Evolutionary conservation across 2,329 filamentous ascomycete genomes (phyloP).

Genomic region (Aspergillus brasiliensis): DNA sequence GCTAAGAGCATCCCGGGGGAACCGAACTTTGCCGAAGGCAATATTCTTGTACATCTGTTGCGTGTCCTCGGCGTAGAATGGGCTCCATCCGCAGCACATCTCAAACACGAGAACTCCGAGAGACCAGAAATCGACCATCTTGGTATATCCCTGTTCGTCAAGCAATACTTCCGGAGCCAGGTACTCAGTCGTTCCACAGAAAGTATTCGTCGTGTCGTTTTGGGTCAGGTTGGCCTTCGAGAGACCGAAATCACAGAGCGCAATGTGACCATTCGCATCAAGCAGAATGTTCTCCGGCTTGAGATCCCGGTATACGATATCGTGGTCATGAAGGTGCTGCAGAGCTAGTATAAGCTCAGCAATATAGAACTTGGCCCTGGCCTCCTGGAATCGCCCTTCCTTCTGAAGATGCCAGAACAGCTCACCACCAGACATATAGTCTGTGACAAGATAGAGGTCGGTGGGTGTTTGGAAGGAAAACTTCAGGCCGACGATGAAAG

Average conservation of each 20-base stretch:
- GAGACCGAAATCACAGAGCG: conserved; percentile 93
- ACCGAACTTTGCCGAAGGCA: conserved; percentile 96
- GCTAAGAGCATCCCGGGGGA: conserved; percentile 90
- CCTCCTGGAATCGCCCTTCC: conserved; percentile 92
- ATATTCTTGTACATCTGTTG: conserved; percentile 99
- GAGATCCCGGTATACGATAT: conserved; percentile 95
- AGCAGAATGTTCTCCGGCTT: conserved; percentile 98
- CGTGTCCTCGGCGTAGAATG: conserved; percentile 97
- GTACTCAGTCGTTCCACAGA: conserved; percentile 98
- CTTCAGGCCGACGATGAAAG: conserved; percentile 96
- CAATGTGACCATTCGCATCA: conserved; percentile 96
- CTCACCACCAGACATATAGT: conserved; percentile 99
- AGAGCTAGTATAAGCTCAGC: conserved; percentile 94
- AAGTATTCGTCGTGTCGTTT: conserved; percentile 97
- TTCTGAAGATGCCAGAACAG: conserved; percentile 99
- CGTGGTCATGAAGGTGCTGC: conserved; percentile 91
- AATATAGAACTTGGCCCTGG: conserved; percentile 96
- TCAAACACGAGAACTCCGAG: conserved; percentile 96
- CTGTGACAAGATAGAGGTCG: conserved; percentile 96
- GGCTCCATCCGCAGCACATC: conserved; percentile 99
- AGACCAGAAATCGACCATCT: conserved; percentile 99
- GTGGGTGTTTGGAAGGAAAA: conserved; percentile 98
- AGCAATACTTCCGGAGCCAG: conserved; percentile 92
- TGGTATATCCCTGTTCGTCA: conserved; percentile 96
- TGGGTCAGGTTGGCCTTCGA: conserved; percentile 97